Conservation (phyloP, 1,139 yeast genomes). For the Geotrichum macrosporum region DNA sequence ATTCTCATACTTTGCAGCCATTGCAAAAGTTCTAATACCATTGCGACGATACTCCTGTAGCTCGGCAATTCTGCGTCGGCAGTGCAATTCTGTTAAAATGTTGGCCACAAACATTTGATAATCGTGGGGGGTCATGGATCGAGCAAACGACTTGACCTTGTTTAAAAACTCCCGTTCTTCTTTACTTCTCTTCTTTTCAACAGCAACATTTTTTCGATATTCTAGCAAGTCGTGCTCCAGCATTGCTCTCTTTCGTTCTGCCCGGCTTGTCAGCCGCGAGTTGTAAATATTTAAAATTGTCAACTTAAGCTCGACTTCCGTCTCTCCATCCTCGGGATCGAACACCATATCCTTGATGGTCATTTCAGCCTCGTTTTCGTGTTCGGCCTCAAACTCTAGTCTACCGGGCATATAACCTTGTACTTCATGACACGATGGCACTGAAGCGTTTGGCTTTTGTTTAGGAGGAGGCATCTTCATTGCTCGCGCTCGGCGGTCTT, state of each 20-base stretch:
- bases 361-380: constrained; percentile 93
- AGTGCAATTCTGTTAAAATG: constrained; percentile 68
- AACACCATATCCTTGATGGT: constrained; percentile 93
- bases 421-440: constrained; percentile 92
- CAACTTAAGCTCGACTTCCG: constrained; percentile 83
- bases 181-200: constrained; percentile 75
- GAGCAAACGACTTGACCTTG: constrained; percentile 72
- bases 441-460: constrained; percentile 63
- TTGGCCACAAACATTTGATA: constrained; percentile 70
- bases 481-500: constrained; percentile 62
- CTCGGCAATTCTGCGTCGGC: constrained; percentile 78
- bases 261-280: constrained; percentile 82
- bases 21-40: constrained; percentile 81
- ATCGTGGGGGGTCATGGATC: constrained; percentile 76
- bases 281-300: constrained; percentile 78
- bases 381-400: constrained; percentile 91
- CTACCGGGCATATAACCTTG: constrained; percentile 99
- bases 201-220: constrained; percentile 70
- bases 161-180: constrained; percentile 82
- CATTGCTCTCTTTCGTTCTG: constrained; percentile 82
- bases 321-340: constrained; percentile 85
- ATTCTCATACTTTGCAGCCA: constrained; percentile 80
- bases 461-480: constrained; percentile 55
- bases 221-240: constrained; percentile 75
- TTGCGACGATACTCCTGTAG: constrained; percentile 89